Evolutionary conservation across 768 basidiomycete genomes (phyloP).

Genomic region (Tricholoma furcatifolium): DNA sequence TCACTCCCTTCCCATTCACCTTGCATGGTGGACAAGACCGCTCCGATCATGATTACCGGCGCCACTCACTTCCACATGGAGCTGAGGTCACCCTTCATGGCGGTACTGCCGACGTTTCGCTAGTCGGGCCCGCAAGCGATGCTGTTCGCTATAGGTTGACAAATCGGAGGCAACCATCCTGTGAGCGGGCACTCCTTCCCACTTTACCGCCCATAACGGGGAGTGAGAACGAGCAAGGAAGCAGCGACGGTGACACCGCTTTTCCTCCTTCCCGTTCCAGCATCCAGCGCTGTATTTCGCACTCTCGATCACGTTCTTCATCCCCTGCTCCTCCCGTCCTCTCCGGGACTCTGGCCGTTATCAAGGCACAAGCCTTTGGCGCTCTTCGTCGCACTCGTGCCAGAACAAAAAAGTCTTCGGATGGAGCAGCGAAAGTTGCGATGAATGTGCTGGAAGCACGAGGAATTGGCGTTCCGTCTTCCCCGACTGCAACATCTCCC

Average conservation of each 20-base stretch:
- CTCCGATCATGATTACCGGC: slow-evolving; percentile 65
- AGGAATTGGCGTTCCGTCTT: slow-evolving; percentile 51
- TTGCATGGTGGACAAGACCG: slow-evolving; percentile 59
- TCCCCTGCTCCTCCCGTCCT: slow-evolving; percentile 47
- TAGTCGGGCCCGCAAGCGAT: slow-evolving; percentile 49
- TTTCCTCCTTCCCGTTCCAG: slow-evolving; percentile 44
- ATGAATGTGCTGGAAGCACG: slow-evolving; percentile 81
- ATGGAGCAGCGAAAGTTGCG: slow-evolving; percentile 69
- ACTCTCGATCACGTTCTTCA: slow-evolving; percentile 49
- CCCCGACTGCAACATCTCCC: slow-evolving; percentile 6
- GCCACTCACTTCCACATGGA: slow-evolving; percentile 48
- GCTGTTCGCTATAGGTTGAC: slow-evolving; percentile 61
- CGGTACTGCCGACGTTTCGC: slow-evolving; percentile 70
- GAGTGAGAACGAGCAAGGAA: slow-evolving; percentile 51
- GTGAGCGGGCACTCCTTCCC: slow-evolving; percentile 49
- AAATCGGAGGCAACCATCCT: slow-evolving; percentile 43
- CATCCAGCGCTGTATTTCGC: slow-evolving; percentile 42
- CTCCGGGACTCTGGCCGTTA: slow-evolving; percentile 83
- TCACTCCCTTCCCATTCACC: slow-evolving; percentile 67
- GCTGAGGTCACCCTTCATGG: slow-evolving; percentile 72
- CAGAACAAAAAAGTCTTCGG: slow-evolving; percentile 69
- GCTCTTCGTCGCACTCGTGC: slow-evolving; percentile 78
- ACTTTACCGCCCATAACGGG: slow-evolving; percentile 46
- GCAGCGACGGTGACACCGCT: slow-evolving; percentile 54
- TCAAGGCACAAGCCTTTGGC: slow-evolving; percentile 89